Evolutionary conservation across 1,284 basidiomycete species (phyloP).

Genomic region (Blastosporella zonata): DNA sequence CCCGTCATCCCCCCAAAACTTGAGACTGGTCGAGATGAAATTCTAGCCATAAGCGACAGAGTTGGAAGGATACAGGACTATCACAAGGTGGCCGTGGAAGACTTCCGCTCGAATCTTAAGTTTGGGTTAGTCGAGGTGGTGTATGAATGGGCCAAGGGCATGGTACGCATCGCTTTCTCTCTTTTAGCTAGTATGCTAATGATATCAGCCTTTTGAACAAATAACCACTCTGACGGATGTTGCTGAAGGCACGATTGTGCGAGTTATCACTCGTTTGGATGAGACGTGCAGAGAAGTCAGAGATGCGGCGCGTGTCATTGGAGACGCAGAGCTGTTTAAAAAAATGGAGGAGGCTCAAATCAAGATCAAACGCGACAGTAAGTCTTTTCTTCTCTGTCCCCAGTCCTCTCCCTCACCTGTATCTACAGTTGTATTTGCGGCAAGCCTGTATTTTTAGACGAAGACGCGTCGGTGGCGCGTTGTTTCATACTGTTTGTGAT

Average conservation of each 20-base stretch:
- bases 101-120: slow-evolving; percentile 75
- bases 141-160: slow-evolving; percentile 98
- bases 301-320: slow-evolving; percentile 96
- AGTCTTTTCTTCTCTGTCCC: slow-evolving; percentile 32
- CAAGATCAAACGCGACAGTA: slow-evolving; percentile 92
- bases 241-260: slow-evolving; percentile 95
- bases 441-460: slow-evolving; percentile 79
- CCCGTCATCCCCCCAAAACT: slow-evolving; percentile 79
- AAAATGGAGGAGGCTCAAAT: slow-evolving; percentile 97
- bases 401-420: slow-evolving; percentile 8
- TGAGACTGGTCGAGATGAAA: slow-evolving; percentile 75
- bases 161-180: slow-evolving; percentile 56
- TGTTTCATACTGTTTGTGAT: slow-evolving; percentile 11
- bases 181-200: not conserved
- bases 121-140: slow-evolving; percentile 94
- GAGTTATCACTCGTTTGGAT: slow-evolving; percentile 93
- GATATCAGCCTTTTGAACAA: slow-evolving; percentile 84
- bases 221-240: slow-evolving; percentile 94
- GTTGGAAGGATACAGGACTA: slow-evolving; percentile 78
- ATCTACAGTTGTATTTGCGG: slow-evolving; percentile 74
- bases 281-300: slow-evolving; percentile 97
- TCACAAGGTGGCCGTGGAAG: slow-evolving; percentile 78
- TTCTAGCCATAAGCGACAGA: slow-evolving; percentile 80
- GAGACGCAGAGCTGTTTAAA: slow-evolving; percentile 91
- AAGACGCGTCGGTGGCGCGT: slow-evolving; percentile 11